Evolutionary conservation across 75 land plant genomes (phyloP).

Genomic region (Cunninghamia lanceolata): DNA sequence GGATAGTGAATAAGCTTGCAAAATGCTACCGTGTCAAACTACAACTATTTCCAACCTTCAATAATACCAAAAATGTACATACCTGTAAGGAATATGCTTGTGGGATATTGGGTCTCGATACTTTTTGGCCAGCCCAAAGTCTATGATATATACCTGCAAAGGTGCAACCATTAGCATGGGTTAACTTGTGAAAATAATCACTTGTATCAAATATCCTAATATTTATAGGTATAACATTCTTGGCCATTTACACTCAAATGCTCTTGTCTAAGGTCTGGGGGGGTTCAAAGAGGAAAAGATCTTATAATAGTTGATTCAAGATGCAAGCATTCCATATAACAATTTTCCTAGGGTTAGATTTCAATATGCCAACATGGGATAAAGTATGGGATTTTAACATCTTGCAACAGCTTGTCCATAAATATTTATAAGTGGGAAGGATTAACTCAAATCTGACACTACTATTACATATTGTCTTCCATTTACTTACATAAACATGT

Average conservation of each 20-base stretch:
- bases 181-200: background rate
- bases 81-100: conserved; percentile 47
- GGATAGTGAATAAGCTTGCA: background rate
- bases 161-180: background rate
- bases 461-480: too few relatives aligned
- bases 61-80: background rate
- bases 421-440: background rate
- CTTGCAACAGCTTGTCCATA: background rate
- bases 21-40: background rate
- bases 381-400: background rate
- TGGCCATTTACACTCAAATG: background rate
- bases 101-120: conserved; percentile 34
- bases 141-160: conserved; percentile 38
- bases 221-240: background rate
- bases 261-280: background rate
- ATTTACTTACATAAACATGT: too few relatives aligned
- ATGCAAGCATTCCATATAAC: background rate
- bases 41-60: background rate
- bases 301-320: background rate
- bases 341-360: background rate
- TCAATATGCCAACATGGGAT: background rate
- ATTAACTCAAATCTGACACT: background rate
- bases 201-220: background rate
- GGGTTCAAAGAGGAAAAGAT: background rate
- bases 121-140: conserved; percentile 49